Conservation (phyloP, 2,329 filamentous ascomycete genomes). For the Colletotrichum sp. region DNA sequence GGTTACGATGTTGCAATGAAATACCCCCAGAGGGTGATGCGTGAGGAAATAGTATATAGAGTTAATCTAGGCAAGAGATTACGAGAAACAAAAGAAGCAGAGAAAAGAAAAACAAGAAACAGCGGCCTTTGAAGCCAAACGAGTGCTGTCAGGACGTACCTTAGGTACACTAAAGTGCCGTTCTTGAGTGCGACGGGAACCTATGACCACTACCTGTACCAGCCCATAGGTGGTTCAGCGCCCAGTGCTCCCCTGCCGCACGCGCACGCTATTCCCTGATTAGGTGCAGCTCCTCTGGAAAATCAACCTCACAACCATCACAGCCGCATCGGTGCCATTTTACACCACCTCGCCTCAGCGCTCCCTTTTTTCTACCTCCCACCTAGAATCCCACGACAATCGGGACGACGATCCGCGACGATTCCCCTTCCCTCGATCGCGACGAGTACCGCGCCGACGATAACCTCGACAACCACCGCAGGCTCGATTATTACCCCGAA, state of each 20-base stretch:
- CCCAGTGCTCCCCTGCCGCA: conserved; percentile 12
- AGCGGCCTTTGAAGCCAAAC: neutral
- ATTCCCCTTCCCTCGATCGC: neutral
- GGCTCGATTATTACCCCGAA: neutral
- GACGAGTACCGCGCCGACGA: neutral
- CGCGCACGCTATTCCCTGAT: conserved; percentile 38
- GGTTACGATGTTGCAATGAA: neutral
- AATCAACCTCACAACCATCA: conserved; percentile 27
- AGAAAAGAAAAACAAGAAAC: neutral
- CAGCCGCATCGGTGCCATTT: conserved; percentile 18
- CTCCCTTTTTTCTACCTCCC: conserved; percentile 11
- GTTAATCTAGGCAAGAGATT: neutral
- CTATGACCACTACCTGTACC: neutral
- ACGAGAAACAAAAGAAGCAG: neutral
- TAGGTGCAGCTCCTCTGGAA: conserved; percentile 34
- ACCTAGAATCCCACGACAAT: neutral
- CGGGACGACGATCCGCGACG: neutral
- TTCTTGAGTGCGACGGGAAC: neutral
- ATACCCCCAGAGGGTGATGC: neutral
- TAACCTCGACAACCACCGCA: neutral
- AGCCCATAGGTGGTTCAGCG: neutral
- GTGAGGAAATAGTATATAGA: neutral
- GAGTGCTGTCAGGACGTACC: neutral
- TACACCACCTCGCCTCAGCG: conserved; percentile 7
- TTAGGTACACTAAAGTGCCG: neutral